phyloP scores from a whole-genome alignment of 495 filamentous ascomycete genomes.

The Hypoxylon trugodes region DNA sequence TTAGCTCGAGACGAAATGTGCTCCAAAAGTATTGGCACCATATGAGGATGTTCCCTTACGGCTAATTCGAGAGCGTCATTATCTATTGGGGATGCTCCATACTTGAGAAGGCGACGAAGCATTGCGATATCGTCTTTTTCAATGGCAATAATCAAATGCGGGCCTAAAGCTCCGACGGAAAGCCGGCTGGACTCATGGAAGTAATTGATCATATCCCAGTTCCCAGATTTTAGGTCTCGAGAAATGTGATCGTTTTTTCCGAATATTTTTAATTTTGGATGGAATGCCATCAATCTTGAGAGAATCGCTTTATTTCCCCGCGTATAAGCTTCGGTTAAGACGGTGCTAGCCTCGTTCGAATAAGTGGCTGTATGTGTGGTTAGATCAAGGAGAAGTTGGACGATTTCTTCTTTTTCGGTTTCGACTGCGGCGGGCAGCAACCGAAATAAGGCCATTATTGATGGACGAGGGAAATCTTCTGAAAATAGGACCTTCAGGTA shows the following conservation, averaged over 20 bases:
- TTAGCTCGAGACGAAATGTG: neutral
- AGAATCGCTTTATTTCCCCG: slow-evolving; percentile 9
- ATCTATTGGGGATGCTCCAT: neutral
- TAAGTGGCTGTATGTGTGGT: too few species aligned
- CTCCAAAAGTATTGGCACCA: slow-evolving; percentile 1
- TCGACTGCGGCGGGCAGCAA: neutral
- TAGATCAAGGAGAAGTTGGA: slow-evolving; percentile 8
- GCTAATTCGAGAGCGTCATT: neutral
- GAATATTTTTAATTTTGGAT: neutral
- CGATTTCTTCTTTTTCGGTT: neutral
- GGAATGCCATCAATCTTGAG: neutral
- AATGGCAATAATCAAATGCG: neutral
- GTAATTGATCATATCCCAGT: slow-evolving; percentile 3
- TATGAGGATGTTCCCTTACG: neutral
- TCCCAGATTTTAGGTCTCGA: neutral
- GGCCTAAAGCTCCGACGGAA: neutral
- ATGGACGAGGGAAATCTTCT: neutral
- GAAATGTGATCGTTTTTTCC: too few species aligned
- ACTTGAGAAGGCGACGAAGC: neutral
- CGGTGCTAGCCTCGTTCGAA: too few species aligned
- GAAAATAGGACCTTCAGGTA: slow-evolving; percentile 9
- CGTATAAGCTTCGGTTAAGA: neutral
- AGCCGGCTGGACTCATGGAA: neutral
- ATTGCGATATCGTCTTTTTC: neutral
- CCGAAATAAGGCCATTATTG: neutral